These are phyloP conservation scores for Brasilioporus rufonigricans DNA, from an alignment of 768 basidiomycete species.

Conservation along the genomic window DNA sequence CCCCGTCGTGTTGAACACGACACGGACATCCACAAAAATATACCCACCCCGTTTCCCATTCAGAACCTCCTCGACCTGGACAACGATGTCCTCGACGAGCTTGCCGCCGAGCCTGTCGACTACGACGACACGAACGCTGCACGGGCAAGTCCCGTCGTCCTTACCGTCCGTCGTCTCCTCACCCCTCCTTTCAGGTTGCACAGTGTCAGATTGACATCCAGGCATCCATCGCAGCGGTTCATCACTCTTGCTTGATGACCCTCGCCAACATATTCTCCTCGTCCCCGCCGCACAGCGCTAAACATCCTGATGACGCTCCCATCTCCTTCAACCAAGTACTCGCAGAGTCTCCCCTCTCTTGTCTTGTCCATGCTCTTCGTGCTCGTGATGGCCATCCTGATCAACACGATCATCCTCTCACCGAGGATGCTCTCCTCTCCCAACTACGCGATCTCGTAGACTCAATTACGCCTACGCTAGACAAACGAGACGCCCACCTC, in stretches of 20 bases:
- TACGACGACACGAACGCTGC: slow-evolving; percentile 8
- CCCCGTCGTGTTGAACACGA: slow-evolving; percentile 1
- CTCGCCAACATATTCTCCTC: slow-evolving; percentile 69
- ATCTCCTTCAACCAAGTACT: slow-evolving; percentile 15
- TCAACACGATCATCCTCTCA: slow-evolving; percentile 31
- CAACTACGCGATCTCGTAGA: slow-evolving; percentile 61
- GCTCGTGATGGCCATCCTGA: slow-evolving; percentile 9
- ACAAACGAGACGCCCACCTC: slow-evolving; percentile 55
- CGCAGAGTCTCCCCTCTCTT: slow-evolving; percentile 18
- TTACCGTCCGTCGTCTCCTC: not conserved
- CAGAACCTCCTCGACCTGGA: slow-evolving; percentile 12
- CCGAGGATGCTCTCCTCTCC: slow-evolving; percentile 52
- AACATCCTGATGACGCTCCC: slow-evolving; percentile 40
- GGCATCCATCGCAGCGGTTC: slow-evolving; percentile 71
- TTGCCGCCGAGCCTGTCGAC: slow-evolving; percentile 22
- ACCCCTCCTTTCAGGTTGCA: slow-evolving; percentile 2
- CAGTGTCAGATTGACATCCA: slow-evolving; percentile 53
- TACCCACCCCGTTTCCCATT: slow-evolving; percentile 25
- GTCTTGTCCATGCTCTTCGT: slow-evolving; percentile 19
- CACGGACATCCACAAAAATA: not conserved
- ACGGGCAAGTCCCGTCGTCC: slow-evolving; percentile 1
- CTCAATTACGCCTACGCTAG: slow-evolving; percentile 41
- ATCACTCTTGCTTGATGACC: slow-evolving; percentile 72
- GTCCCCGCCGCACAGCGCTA: slow-evolving; percentile 22
- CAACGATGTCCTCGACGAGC: slow-evolving; percentile 19